Evolutionary conservation across 768 basidiomycete species (phyloP).

Genomic region (Pluteus cervinus): DNA sequence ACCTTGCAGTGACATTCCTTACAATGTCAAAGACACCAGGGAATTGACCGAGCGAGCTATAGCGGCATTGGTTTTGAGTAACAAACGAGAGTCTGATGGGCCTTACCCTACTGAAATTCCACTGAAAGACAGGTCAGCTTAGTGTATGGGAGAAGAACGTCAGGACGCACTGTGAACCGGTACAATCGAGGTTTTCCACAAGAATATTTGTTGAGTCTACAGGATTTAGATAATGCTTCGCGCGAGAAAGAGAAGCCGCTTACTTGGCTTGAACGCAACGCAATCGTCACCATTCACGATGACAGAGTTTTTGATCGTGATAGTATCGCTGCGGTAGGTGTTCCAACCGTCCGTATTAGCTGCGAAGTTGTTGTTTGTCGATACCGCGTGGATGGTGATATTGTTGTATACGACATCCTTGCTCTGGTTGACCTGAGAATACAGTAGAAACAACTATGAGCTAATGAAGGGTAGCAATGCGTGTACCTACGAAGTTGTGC

Average conservation of each 20-base stretch:
- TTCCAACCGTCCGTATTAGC: conserved; percentile 62
- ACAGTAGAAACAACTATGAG: no score
- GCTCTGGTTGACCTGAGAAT: conserved; percentile 39
- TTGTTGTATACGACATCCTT: conserved; percentile 39
- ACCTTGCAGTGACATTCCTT: conserved; percentile 43
- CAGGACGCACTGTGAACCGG: conserved; percentile 50
- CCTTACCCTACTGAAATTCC: conserved; percentile 50
- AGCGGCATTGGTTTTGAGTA: not conserved
- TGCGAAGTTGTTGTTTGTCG: conserved; percentile 35
- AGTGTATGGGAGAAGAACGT: not conserved
- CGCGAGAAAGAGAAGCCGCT: conserved; percentile 1
- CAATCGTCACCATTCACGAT: conserved; percentile 55
- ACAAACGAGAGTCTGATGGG: not conserved
- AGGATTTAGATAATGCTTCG: not conserved
- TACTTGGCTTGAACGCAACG: conserved; percentile 54
- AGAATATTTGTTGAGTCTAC: conserved; percentile 48
- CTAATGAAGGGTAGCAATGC: not conserved
- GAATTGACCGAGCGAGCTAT: conserved; percentile 54
- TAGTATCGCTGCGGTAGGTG: conserved; percentile 49
- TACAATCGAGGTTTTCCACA: conserved; percentile 53
- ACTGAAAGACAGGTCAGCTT: conserved; percentile 19
- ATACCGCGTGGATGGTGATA: conserved; percentile 39
- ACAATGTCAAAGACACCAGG: conserved; percentile 52
- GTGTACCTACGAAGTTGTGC: conserved; percentile 37
- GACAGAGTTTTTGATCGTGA: conserved; percentile 41